phyloP scores from a whole-genome alignment of 2,329 filamentous ascomycete genomes.

The Penicillium capsulatum region DNA sequence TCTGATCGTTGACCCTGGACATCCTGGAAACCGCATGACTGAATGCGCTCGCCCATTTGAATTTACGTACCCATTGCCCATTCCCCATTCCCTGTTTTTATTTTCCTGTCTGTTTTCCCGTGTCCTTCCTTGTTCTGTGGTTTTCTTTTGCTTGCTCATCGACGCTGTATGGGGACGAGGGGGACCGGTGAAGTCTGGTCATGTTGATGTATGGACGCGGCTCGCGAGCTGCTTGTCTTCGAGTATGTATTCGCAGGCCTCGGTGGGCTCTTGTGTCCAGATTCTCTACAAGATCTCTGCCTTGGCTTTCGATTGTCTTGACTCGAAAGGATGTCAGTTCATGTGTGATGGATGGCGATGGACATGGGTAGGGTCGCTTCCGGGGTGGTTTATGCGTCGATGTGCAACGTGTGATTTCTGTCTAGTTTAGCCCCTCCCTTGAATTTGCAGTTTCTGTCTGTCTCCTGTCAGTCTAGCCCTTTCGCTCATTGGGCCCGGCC shows the following conservation, averaged over 20 bases:
- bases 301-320: conserved; percentile 4
- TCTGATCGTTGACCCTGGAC: conserved; percentile 17
- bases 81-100: conserved; percentile 10
- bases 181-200: conserved; percentile 20
- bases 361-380: conserved; percentile 47
- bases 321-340: conserved; percentile 6
- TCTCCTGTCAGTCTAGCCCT: conserved; percentile 1
- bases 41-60: conserved; percentile 9
- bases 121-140: conserved; percentile 8
- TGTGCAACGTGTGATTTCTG: conserved; percentile 22
- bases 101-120: too few species aligned
- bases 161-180: conserved; percentile 30
- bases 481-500: neutral
- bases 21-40: conserved; percentile 15
- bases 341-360: conserved; percentile 36
- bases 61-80: conserved; percentile 12
- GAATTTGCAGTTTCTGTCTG: conserved; percentile 9
- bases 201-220: conserved; percentile 13
- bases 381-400: conserved; percentile 44
- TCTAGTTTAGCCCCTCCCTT: conserved; percentile 15
- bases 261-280: conserved; percentile 12
- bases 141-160: conserved; percentile 23
- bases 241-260: conserved; percentile 9
- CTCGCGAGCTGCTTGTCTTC: conserved; percentile 15
- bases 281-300: conserved; percentile 5